Evolutionary conservation across 495 filamentous ascomycete species (phyloP).

Genomic region (Pseudoneurospora amorphoporcata): DNA sequence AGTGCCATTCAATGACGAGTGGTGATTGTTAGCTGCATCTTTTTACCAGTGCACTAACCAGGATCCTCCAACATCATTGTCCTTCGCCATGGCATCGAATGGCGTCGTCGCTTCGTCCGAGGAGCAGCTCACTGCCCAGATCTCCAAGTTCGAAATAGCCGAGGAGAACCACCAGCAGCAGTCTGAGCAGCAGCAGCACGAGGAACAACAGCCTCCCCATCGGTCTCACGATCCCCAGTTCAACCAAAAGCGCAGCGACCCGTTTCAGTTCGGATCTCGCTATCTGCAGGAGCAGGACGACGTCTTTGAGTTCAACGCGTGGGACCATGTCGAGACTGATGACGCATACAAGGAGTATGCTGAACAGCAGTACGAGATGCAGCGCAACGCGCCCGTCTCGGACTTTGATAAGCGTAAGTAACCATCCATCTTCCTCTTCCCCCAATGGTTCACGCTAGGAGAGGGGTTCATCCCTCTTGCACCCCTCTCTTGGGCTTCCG

Average conservation of each 20-base stretch:
- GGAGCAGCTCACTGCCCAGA: constrained; percentile 17
- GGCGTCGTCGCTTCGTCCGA: background rate
- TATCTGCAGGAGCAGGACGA: constrained; percentile 71
- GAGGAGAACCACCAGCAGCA: constrained; percentile 5
- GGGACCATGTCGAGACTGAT: constrained; percentile 93
- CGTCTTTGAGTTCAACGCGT: constrained; percentile 93
- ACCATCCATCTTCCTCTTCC: background rate
- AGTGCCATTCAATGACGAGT: constrained; percentile 18
- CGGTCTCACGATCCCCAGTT: constrained; percentile 45
- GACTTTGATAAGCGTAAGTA: constrained; percentile 70
- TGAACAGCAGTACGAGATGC: constrained; percentile 66
- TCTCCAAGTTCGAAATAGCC: constrained; percentile 21
- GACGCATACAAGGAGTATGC: constrained; percentile 73
- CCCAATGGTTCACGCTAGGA: background rate
- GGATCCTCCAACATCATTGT: background rate
- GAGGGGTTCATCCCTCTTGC: background rate
- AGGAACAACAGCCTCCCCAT: constrained; percentile 29
- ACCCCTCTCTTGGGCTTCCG: constrained; percentile 9
- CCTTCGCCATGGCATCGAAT: constrained; percentile 13
- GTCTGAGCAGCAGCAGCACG: constrained; percentile 5
- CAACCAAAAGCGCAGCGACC: constrained; percentile 73
- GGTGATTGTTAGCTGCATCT: constrained; percentile 17
- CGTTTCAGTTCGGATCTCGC: constrained; percentile 91
- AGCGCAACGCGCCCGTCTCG: constrained; percentile 71
- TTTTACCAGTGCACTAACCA: constrained; percentile 10